Conservation (phyloP, 208 protist genomes). For the Endotrypanum monterogeii region DNA sequence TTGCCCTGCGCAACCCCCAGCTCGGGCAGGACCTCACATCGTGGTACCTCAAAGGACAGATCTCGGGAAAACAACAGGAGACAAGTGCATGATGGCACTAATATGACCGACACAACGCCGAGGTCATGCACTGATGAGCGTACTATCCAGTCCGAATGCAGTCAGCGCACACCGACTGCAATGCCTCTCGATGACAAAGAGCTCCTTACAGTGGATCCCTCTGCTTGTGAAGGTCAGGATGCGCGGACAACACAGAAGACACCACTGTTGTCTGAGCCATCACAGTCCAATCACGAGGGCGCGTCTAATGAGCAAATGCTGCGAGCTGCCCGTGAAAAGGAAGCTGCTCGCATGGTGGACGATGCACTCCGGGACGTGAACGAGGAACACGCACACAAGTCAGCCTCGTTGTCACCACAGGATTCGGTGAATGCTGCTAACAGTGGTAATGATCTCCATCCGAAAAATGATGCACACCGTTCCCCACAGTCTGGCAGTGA, state of each 20-base stretch:
- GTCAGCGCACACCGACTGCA: neutral
- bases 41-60: neutral
- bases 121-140: neutral
- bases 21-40: neutral
- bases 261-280: no score
- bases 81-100: neutral
- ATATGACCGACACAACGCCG: neutral
- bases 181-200: neutral
- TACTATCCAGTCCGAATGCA: neutral
- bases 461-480: neutral
- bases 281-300: neutral
- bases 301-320: neutral
- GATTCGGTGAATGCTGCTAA: neutral
- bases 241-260: neutral
- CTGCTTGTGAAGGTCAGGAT: neutral
- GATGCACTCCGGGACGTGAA: neutral
- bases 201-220: neutral
- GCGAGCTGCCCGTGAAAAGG: neutral
- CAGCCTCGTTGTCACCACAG: neutral
- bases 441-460: neutral
- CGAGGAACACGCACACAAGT: no score
- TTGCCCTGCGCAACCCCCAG: neutral
- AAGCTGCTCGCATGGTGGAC: neutral
- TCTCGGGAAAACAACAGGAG: neutral
- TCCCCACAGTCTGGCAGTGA: neutral